Evolutionary conservation across 2,329 filamentous ascomycete species (phyloP).

Genomic region (Grosmannia clavigera): DNA sequence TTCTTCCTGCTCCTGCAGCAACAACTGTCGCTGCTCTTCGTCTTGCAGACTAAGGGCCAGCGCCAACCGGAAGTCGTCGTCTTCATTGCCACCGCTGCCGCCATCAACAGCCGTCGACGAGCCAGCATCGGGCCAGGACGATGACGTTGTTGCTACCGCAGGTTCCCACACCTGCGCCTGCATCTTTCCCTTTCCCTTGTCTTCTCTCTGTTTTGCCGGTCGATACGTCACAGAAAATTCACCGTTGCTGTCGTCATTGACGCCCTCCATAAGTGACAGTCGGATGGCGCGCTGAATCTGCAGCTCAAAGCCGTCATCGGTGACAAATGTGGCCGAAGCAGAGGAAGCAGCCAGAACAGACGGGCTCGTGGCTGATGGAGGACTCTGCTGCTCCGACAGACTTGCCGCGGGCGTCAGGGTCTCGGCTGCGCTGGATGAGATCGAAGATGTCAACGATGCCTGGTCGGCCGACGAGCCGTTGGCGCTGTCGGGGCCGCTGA

Average conservation of each 20-base stretch:
- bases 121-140: background rate
- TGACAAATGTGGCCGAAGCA: background rate
- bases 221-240: slow-evolving; percentile 28
- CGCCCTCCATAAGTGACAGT: slow-evolving; percentile 45
- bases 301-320: slow-evolving; percentile 40
- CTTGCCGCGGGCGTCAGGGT: slow-evolving; percentile 45
- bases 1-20: slow-evolving; percentile 4
- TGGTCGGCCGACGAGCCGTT: slow-evolving; percentile 2
- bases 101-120: background rate
- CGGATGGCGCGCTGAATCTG: slow-evolving; percentile 52
- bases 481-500: background rate
- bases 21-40: slow-evolving; percentile 25
- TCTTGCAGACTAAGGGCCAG: slow-evolving; percentile 48
- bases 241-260: slow-evolving; percentile 24
- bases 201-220: background rate
- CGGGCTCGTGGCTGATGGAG: background rate
- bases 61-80: slow-evolving; percentile 49
- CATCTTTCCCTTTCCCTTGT: background rate
- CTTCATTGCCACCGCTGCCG: slow-evolving; percentile 17
- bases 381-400: slow-evolving; percentile 21
- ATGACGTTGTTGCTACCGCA: slow-evolving; percentile 2
- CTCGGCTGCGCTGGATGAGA: slow-evolving; percentile 21
- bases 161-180: slow-evolving; percentile 1
- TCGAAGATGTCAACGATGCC: background rate
- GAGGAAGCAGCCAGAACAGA: background rate